phyloP scores from a whole-genome alignment of 441 rosid genomes.

The Jatropha multifida region DNA sequence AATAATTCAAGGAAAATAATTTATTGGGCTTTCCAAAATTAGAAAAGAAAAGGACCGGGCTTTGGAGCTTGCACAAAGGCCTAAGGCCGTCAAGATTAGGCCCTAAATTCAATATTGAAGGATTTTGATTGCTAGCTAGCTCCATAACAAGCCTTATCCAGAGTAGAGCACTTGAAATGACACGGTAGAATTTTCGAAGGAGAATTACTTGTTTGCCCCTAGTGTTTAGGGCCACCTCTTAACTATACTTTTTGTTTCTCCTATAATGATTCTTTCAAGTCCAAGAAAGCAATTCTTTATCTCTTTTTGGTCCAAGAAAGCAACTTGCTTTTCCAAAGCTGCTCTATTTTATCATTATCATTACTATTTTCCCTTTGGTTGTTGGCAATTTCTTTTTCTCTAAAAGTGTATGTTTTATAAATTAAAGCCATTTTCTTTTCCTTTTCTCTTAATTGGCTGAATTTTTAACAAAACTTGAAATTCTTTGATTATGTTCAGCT shows the following conservation, averaged over 20 bases:
- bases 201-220: no score
- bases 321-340: not conserved
- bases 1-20: no score
- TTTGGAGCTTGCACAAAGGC: not conserved
- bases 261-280: not conserved
- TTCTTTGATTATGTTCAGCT: no score
- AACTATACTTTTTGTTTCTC: not conserved
- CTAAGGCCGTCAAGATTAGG: not conserved
- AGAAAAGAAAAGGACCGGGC: not conserved
- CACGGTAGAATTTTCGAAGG: no score
- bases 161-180: no score
- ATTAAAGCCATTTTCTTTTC: no score
- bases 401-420: no score
- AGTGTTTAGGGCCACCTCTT: no score
- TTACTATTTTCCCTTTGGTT: not conserved
- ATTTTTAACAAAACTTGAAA: no score
- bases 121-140: not conserved
- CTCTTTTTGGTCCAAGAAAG: slow-evolving; percentile 4
- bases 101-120: not conserved
- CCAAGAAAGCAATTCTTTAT: not conserved
- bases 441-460: no score
- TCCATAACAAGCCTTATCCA: no score
- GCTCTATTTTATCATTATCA: not conserved
- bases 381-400: not conserved
- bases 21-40: no score